Evolutionary conservation across 345 rosid species (phyloP), one percentile per base, ranked within the genome.

Genomic region (Salix koriyanagi): DNA sequence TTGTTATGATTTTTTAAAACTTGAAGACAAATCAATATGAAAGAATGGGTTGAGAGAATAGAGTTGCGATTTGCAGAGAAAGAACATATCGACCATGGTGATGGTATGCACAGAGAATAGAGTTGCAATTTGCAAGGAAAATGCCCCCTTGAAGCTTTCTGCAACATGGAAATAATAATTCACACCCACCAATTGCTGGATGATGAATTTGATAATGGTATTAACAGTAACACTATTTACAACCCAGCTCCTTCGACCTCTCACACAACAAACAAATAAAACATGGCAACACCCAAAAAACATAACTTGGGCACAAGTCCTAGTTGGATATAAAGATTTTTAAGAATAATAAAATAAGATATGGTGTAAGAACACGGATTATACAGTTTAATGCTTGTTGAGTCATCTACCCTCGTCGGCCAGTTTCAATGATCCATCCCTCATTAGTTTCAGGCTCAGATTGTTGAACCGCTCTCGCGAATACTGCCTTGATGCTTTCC

Each of bases 401-500:
- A 42, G 37, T 88, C 85, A 78, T 74, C 82, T 81, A 42, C 4
- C 65, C 78, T 74, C 86, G 34, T 61, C 73, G 71, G 68, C 84
- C 79, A 75, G 42, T 61, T 84, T n/a, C 15, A 82, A 34, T 10
- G 79, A 82, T 4, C 84, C 81, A 44, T 78, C 84, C 76, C 65
- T 77, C 79, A 74, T 78, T 62, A 82, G 60, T 71, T 75, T 78
- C 70, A 78, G 70, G 68, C 84, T 82, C 64, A 82, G 36, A 61
- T 8, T 82, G 52, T 71, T 77, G 72, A 82, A 82, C 69, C 84
- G 58, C 36, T 82, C 84, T 14, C 84, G 48, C 1, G 84, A 82
- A 39, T 82, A 82, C 70, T 82, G 84, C 41, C 81, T 82, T 2
- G 84, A 82, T 37, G 84, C 84, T 71, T 78, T 82, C 75, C 84